Evolutionary conservation across 805 yeast species (phyloP).

Genomic region (Spathaspora hagerdaliae): DNA sequence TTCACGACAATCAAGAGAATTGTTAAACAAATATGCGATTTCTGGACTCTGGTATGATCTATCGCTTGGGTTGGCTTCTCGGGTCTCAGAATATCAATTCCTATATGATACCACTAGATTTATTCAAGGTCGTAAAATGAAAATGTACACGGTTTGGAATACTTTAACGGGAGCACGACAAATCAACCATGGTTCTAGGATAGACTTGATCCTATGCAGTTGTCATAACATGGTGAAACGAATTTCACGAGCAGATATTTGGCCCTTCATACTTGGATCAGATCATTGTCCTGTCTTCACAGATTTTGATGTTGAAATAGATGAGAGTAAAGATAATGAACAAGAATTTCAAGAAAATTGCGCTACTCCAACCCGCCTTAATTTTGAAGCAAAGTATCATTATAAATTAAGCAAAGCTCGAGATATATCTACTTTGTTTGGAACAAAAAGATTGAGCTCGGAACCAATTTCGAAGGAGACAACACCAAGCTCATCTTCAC

Average conservation of each 20-base stretch:
- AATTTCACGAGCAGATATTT: conserved; percentile 48
- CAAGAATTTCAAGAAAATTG: neutral
- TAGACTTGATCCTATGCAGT: conserved; percentile 66
- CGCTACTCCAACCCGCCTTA: conserved; percentile 18
- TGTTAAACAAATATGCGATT: conserved; percentile 24
- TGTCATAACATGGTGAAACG: conserved; percentile 22
- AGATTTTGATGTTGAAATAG: conserved; percentile 43
- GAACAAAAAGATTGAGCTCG: neutral
- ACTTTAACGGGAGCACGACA: conserved; percentile 72
- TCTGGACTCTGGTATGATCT: conserved; percentile 14
- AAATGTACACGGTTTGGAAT: conserved; percentile 91
- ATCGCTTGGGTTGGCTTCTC: neutral
- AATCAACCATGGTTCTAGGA: conserved; percentile 80
- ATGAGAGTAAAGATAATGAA: conserved; percentile 1
- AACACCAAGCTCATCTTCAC: neutral
- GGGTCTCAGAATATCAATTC: conserved; percentile 18
- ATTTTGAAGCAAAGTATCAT: conserved; percentile 51
- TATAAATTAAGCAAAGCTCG: conserved; percentile 35
- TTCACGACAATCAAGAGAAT: conserved; percentile 23
- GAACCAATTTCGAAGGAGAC: neutral
- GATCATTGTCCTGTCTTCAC: conserved; percentile 92
- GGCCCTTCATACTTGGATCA: conserved; percentile 74
- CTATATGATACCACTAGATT: conserved; percentile 59
- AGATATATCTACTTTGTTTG: conserved; percentile 32
- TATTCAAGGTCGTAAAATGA: conserved; percentile 51